A percentile compares a stretch with the other conserved stretches of the same genome.
phyloP scores from a whole-genome alignment of 768 basidiomycete genomes.

The Wakefieldia striispora region DNA sequence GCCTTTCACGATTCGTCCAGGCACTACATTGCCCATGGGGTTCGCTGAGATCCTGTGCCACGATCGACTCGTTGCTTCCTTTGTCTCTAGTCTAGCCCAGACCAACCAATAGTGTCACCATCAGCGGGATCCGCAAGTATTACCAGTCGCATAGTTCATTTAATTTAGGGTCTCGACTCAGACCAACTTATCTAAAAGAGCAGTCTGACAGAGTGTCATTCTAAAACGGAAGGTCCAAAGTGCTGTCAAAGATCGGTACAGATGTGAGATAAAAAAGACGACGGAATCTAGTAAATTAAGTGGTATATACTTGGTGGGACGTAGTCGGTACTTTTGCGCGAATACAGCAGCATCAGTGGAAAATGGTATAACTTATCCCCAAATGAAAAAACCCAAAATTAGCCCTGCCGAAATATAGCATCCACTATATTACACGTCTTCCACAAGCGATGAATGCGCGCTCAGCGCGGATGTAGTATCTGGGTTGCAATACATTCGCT shows the following conservation, averaged over 20 bases:
- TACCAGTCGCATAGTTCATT: slow-evolving; percentile 11
- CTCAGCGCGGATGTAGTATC: slow-evolving; percentile 21
- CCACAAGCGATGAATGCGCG: slow-evolving; percentile 21
- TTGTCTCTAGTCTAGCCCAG: not conserved
- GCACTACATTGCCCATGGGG: slow-evolving; percentile 1
- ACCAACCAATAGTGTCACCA: not conserved
- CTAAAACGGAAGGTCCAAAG: slow-evolving; percentile 4
- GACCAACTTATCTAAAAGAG: slow-evolving; percentile 1
- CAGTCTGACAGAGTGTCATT: slow-evolving; percentile 1
- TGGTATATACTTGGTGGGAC: slow-evolving; percentile 15
- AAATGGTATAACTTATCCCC: slow-evolving; percentile 29
- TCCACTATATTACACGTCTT: slow-evolving; percentile 8
- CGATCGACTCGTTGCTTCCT: slow-evolving; percentile 7
- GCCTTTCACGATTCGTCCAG: slow-evolving; percentile 7
- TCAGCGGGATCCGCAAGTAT: slow-evolving; percentile 6
- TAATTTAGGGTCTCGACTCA: slow-evolving; percentile 11
- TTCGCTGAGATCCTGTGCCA: slow-evolving; percentile 28
- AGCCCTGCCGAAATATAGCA: slow-evolving; percentile 24
- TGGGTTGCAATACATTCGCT: slow-evolving; percentile 8
- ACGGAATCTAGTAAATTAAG: slow-evolving; percentile 14
- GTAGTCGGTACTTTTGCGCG: slow-evolving; percentile 22
- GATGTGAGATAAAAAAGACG: slow-evolving; percentile 2
- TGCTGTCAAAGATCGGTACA: slow-evolving; percentile 12
- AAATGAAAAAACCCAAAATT: slow-evolving; percentile 22
- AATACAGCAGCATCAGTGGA: slow-evolving; percentile 5